Percentiles rank a stretch among this genome's conserved stretches.
These are phyloP conservation scores for Kalanchoe fedtschenkoi DNA, from an alignment of 164 flowering plant genomes.

Conservation along the genomic window DNA sequence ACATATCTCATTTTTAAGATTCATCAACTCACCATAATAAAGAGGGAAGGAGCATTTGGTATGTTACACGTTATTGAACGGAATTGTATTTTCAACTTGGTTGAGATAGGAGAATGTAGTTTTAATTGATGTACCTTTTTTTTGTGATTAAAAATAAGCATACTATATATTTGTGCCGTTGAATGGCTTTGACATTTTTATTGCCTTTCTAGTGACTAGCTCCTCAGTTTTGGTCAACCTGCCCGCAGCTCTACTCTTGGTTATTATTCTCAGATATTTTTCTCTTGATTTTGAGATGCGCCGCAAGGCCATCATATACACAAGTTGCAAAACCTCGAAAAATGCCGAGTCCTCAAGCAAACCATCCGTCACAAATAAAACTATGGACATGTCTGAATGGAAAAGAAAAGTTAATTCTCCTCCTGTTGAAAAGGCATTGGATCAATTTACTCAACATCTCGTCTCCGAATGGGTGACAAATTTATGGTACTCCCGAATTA, in stretches of 20 bases:
- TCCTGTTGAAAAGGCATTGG: slow-evolving; percentile 83
- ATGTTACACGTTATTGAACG: too few species aligned
- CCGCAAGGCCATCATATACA: slow-evolving; percentile 59
- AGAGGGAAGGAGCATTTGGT: too few species aligned
- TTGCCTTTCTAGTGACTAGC: slow-evolving; percentile 67
- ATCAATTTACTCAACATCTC: slow-evolving; percentile 76
- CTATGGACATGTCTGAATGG: slow-evolving; percentile 49
- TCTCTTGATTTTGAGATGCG: slow-evolving; percentile 71
- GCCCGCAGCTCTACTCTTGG: slow-evolving; percentile 60
- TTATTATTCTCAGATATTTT: slow-evolving; percentile 66
- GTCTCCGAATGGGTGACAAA: slow-evolving; percentile 90
- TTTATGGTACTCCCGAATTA: slow-evolving; percentile 90
- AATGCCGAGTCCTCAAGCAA: slow-evolving; percentile 24
- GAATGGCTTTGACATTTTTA: slow-evolving; percentile 6
- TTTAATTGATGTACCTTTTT: background rate
- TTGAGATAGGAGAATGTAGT: too few species aligned
- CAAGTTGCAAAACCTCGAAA: slow-evolving; percentile 26
- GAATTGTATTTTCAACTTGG: too few species aligned
- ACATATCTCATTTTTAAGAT: too few species aligned
- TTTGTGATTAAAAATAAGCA: background rate
- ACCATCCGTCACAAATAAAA: slow-evolving; percentile 27
- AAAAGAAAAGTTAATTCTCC: slow-evolving; percentile 85
- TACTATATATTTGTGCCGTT: background rate
- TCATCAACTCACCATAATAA: too few species aligned
- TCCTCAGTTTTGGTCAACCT: slow-evolving; percentile 87